Percentiles rank a stretch among this genome's conserved stretches.
Conservation (phyloP, 1,284 basidiomycete species). For the Pseudozyma hubeiensis region DNA sequence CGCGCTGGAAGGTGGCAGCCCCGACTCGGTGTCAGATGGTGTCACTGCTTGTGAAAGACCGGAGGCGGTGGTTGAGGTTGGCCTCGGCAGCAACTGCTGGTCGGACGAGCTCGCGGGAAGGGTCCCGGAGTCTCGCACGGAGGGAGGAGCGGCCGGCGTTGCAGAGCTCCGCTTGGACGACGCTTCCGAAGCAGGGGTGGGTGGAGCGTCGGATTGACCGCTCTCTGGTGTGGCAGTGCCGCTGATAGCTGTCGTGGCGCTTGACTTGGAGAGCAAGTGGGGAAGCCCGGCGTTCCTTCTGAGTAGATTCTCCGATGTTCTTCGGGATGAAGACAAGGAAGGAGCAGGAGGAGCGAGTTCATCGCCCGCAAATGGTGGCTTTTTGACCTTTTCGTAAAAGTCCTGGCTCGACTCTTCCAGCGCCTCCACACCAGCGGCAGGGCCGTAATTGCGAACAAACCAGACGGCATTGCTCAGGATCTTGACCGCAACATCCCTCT, state of each 20-base stretch:
- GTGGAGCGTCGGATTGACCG: slow-evolving; percentile 19
- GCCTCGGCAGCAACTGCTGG: slow-evolving; percentile 4
- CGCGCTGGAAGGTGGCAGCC: slow-evolving; percentile 6
- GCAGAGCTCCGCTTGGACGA: slow-evolving; percentile 4
- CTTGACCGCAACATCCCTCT: slow-evolving; percentile 59
- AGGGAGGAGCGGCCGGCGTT: not conserved
- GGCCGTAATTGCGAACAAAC: slow-evolving; percentile 56
- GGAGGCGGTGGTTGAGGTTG: slow-evolving; percentile 1
- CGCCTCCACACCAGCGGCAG: slow-evolving; percentile 35
- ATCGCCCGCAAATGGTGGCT: not conserved
- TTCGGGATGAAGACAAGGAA: slow-evolving; percentile 18
- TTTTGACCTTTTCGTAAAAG: not conserved
- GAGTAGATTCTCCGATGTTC: slow-evolving; percentile 42
- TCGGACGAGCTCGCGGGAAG: slow-evolving; percentile 6
- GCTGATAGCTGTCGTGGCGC: slow-evolving; percentile 48
- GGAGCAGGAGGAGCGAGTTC: slow-evolving; percentile 21
- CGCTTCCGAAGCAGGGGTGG: slow-evolving; percentile 10
- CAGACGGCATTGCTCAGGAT: slow-evolving; percentile 61
- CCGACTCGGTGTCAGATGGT: not conserved
- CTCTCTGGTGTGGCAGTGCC: slow-evolving; percentile 46
- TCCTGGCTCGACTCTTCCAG: slow-evolving; percentile 1
- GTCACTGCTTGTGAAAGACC: not conserved
- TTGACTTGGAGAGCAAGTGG: slow-evolving; percentile 40
- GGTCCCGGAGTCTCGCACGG: slow-evolving; percentile 1
- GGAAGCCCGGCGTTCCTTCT: slow-evolving; percentile 40